Percentiles rank a stretch among this genome's conserved stretches.
These are phyloP conservation scores for Phytophthora palmivora DNA, from an alignment of 352 stramenopile genomes.

Conservation along the genomic window DNA sequence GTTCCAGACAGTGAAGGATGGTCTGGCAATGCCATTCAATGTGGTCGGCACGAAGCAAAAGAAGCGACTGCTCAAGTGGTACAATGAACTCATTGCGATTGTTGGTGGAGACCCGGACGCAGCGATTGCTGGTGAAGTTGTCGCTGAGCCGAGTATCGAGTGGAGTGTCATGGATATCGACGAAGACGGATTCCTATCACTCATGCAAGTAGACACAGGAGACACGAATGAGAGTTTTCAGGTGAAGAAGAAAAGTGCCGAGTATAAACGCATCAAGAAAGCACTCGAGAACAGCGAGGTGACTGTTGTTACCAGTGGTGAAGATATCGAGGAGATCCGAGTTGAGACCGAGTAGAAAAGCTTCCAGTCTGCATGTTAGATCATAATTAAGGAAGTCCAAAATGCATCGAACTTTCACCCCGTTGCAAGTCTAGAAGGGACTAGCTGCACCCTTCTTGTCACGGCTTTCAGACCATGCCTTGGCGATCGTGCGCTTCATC, in stretches of 20 bases:
- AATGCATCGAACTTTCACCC: too few species aligned
- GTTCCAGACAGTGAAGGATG: constrained; percentile 81
- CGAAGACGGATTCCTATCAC: constrained; percentile 75
- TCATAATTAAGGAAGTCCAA: constrained; percentile 29
- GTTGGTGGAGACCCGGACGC: constrained; percentile 57
- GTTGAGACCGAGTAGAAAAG: constrained; percentile 33
- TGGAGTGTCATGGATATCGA: constrained; percentile 82
- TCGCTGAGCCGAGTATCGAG: constrained; percentile 27
- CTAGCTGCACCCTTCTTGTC: constrained; percentile 60
- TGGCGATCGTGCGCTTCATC: constrained; percentile 91
- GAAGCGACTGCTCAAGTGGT: constrained; percentile 84
- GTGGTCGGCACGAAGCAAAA: constrained; percentile 86
- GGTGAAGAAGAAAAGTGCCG: constrained; percentile 67
- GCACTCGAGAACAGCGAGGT: constrained; percentile 66
- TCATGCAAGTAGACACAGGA: constrained; percentile 70
- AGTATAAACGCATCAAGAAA: constrained; percentile 80
- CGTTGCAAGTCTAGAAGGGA: constrained; percentile 31
- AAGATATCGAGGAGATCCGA: constrained; percentile 60
- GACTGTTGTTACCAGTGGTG: constrained; percentile 56
- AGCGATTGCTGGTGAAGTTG: constrained; percentile 22
- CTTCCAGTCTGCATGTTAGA: constrained; percentile 35
- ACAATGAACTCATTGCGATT: constrained; percentile 80
- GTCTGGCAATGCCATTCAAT: constrained; percentile 84
- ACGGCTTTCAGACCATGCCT: constrained; percentile 87
- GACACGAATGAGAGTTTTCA: constrained; percentile 76